Evolutionary conservation across 345 rosid species (phyloP), one percentile per base, ranked within the genome.

Genomic region (Moricandia arvensis): DNA sequence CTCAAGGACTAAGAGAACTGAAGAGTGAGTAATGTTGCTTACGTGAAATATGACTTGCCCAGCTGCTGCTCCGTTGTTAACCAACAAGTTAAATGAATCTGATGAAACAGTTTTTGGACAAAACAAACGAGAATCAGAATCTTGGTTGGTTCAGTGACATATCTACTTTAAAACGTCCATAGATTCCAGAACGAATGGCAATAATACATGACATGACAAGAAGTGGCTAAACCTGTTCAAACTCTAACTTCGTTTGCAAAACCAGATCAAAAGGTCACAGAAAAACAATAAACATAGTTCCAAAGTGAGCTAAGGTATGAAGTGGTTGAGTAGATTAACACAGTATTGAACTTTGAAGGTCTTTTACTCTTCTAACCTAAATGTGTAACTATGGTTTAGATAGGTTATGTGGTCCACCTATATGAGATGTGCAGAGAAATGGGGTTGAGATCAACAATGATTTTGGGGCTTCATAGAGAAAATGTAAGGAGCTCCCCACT

Each of bases 1-100:
- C 59, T 41, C 61, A 17, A 27, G 33, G 45, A 47, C 6, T 11
- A 66, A 67, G 68, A 54, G 77, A 37, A 7, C 21, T 31, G 29
- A 70, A 71, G 63, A 16, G 47, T 37, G 4, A 9, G 55, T 17
- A 21, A 21, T 21, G 24, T 21, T 16, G 76, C 91, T 82, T 81
- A 94, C 98, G 15, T 94, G 98, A 84, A 88, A 94, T 74, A 94
- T 81, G 66, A 94, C 95, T 80, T 94, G 98, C 55, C 98, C 98
- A 30, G 98, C 98, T 77, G 98, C 86, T 55, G 87, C 90, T 65
- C 98, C 98, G 49, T 89, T 91, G 76, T 94, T 94, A 79, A 94
- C 95, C 82, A 94, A 78, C 76, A 94, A 85, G 83, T 94, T 91
- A 86, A 90, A 94, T 54, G 98, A 91, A 87, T 94, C 98, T 94